Conservation (phyloP, 345 rosid genomes). For the Carallia pectinifolia region DNA sequence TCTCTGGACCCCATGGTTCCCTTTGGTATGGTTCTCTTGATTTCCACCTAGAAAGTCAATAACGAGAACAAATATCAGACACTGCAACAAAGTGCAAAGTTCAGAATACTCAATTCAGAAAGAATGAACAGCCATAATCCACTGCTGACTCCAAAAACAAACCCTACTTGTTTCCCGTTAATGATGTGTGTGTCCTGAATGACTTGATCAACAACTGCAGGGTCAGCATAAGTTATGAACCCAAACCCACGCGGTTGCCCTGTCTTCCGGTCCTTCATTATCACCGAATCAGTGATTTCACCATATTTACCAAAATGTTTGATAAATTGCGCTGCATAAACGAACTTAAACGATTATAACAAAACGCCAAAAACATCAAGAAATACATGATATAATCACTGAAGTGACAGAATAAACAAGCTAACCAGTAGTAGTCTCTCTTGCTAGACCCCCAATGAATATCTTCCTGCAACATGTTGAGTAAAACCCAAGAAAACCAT, state of each 20-base stretch:
- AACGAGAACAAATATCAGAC: background rate
- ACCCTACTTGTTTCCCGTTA: slow-evolving; percentile 79
- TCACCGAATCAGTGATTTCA: slow-evolving; percentile 81
- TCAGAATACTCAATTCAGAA: background rate
- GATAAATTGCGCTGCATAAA: slow-evolving; percentile 55
- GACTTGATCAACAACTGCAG: slow-evolving; percentile 82
- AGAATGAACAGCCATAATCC: too few species aligned
- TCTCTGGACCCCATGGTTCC: slow-evolving; percentile 69
- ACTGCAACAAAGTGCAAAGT: background rate
- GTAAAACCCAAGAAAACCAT: background rate
- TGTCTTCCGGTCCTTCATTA: slow-evolving; percentile 81
- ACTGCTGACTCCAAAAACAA: background rate
- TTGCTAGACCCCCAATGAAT: slow-evolving; percentile 82
- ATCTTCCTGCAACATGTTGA: slow-evolving; percentile 47
- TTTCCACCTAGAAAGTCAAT: slow-evolving; percentile 61
- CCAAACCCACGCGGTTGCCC: slow-evolving; percentile 94
- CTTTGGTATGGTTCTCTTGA: slow-evolving; percentile 90
- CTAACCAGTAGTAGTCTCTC: slow-evolving; percentile 64
- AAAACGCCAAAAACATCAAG: background rate
- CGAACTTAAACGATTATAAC: background rate
- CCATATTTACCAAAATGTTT: slow-evolving; percentile 83
- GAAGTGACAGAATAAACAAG: background rate
- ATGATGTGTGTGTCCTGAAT: slow-evolving; percentile 69
- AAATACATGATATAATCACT: background rate
- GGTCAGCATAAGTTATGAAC: slow-evolving; percentile 82